A percentile compares a stretch with the other conserved stretches of the same genome.
Evolutionary conservation across 176 grass and related monocot species (phyloP).

Genomic region (Avena sativa): DNA sequence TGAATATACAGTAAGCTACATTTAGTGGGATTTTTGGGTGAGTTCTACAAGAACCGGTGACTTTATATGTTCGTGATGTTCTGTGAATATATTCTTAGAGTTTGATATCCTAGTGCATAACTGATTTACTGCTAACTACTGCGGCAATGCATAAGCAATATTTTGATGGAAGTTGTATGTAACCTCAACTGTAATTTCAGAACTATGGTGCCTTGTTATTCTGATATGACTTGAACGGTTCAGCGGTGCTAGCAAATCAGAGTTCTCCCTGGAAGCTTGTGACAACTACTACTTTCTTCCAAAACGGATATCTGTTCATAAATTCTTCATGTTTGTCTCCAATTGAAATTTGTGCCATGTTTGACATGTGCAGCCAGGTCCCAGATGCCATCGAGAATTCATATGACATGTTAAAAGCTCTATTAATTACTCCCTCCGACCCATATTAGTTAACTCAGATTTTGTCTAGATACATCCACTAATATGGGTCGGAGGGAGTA

Average conservation of each 20-base stretch:
- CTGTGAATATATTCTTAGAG: neutral
- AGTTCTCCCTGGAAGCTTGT: neutral
- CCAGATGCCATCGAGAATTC: neutral
- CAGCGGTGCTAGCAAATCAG: neutral
- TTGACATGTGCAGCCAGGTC: neutral
- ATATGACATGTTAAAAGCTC: too few relatives aligned
- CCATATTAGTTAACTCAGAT: too few relatives aligned
- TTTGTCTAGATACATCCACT: too few relatives aligned
- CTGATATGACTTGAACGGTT: neutral
- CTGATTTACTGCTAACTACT: neutral
- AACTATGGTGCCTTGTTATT: neutral
- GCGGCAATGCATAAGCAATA: neutral
- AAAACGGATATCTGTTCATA: neutral
- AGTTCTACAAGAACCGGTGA: too few relatives aligned
- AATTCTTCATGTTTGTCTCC: neutral
- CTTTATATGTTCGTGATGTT: neutral
- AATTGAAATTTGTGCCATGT: neutral
- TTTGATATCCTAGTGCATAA: neutral
- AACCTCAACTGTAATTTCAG: neutral
- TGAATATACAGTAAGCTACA: too few relatives aligned
- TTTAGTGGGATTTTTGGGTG: neutral
- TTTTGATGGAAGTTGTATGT: neutral
- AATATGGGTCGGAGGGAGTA: too few relatives aligned
- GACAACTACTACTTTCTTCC: neutral
- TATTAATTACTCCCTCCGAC: too few relatives aligned